Percentiles rank a stretch among this genome's conserved stretches.
phyloP scores from a whole-genome alignment of 352 stramenopile genomes.

The Pythium pectinolyticum region DNA sequence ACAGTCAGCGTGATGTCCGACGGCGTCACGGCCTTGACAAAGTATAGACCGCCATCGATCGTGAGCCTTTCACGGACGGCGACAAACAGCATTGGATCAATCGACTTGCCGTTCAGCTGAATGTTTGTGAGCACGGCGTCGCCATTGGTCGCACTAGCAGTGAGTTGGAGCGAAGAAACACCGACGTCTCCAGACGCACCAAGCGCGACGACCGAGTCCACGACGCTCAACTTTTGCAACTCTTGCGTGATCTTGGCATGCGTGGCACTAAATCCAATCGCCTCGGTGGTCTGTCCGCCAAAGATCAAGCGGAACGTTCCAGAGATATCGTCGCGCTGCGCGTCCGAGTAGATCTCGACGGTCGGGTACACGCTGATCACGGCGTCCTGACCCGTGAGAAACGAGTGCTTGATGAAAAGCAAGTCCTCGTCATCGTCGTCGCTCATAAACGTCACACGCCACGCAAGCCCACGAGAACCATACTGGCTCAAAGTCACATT shows the following conservation, averaged over 20 bases:
- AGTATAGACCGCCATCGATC: conserved; percentile 35
- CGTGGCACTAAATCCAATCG: conserved; percentile 59
- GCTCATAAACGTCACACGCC: conserved; percentile 90
- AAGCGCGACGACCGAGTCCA: conserved; percentile 66
- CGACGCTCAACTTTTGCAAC: conserved; percentile 56
- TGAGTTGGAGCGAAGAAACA: conserved; percentile 60
- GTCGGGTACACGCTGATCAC: conserved; percentile 70
- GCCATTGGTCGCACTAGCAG: conserved; percentile 32
- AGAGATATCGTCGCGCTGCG: conserved; percentile 53
- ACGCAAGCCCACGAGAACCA: conserved; percentile 73
- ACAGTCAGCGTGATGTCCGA: conserved; percentile 48
- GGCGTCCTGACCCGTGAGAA: conserved; percentile 68
- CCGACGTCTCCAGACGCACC: conserved; percentile 50
- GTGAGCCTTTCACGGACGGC: conserved; percentile 57
- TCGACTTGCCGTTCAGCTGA: conserved; percentile 37
- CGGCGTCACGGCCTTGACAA: conserved; percentile 43
- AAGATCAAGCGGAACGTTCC: conserved; percentile 65
- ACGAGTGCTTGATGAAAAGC: conserved; percentile 76
- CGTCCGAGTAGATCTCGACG: conserved; percentile 60
- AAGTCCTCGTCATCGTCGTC: conserved; percentile 58
- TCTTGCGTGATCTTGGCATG: conserved; percentile 72
- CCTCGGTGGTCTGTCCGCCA: conserved; percentile 48
- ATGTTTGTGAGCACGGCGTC: conserved; percentile 44
- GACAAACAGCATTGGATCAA: conserved; percentile 66
- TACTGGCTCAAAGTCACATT: conserved; percentile 78